phyloP scores from a whole-genome alignment of 192 early-diverging fungal species.

The Gigaspora rosea region DNA sequence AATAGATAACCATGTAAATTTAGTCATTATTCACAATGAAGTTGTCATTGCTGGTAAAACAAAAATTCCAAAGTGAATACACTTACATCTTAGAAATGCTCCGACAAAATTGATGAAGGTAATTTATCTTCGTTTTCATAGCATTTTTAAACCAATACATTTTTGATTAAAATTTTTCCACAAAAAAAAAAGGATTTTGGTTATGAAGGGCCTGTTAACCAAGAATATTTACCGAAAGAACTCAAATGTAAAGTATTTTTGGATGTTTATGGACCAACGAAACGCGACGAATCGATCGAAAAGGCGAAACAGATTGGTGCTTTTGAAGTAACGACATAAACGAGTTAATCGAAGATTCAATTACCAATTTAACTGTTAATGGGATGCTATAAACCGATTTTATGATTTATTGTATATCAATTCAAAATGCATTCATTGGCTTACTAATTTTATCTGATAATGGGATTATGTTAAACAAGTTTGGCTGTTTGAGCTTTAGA shows the following conservation, averaged over 20 bases:
- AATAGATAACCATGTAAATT: too few relatives aligned
- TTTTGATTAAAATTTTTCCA: not conserved
- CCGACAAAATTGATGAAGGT: conserved; percentile 78
- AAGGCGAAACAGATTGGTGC: too few relatives aligned
- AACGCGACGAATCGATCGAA: not conserved
- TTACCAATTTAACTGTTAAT: too few relatives aligned
- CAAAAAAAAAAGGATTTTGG: conserved; percentile 62
- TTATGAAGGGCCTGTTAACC: conserved; percentile 68
- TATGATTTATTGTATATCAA: too few relatives aligned
- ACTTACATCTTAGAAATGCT: conserved; percentile 81
- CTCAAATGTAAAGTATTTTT: conserved; percentile 64
- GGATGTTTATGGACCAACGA: conserved; percentile 38
- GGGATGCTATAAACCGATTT: too few relatives aligned
- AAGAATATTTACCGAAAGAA: conserved; percentile 77
- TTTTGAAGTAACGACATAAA: too few relatives aligned
- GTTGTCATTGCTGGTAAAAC: conserved; percentile 45
- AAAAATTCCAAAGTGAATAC: conserved; percentile 57
- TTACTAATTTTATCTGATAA: too few relatives aligned
- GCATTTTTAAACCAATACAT: not conserved
- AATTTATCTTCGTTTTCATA: not conserved
- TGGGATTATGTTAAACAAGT: too few relatives aligned
- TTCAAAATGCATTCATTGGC: too few relatives aligned
- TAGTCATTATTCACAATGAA: too few relatives aligned
- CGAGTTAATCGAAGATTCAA: too few relatives aligned
- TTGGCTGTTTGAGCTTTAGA: too few relatives aligned